Base-by-base conservation (phyloP, 1,284 basidiomycete species). In the Fomitopsis betulina region DNA sequence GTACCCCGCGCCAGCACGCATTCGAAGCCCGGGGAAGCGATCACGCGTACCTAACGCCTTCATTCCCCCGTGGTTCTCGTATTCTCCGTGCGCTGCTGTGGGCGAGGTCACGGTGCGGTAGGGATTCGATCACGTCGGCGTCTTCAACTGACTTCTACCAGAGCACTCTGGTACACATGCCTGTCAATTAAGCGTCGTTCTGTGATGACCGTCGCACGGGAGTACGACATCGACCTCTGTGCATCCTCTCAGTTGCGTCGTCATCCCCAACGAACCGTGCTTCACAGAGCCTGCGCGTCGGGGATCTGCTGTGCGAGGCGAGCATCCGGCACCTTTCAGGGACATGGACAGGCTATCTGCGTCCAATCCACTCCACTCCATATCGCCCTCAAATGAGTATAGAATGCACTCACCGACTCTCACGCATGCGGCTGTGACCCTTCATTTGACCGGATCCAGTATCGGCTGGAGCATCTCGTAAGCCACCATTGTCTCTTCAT, bases 101-200 rank as follows among this genome's bases (percentile, higher is more conserved):
- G 75, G 73, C 35, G 74, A 76, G 23, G 76, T 63, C 43, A 64
- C 43, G 70, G 68, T 49, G 74, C 75, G 69, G 87, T 86, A 66
- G 78, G 60, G 79, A 70, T 63, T 92, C 90, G 42, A 95, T 78
- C 49, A 93, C 86, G 65, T 91, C 87, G 74, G 95, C 95, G 55
- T 95, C 83, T 73, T 95, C 93, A 32, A 87, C 84, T 35, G 89
- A 88, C 21, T 93, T 55, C 89, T 88, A 4, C 93, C 92, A 71
- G 12, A 49, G 27, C 51, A n/a, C 30, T 5, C 2, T 35, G 38
- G 54, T 57, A 52, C 57, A 60, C 54, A 21, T 47, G 45, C 23
- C 21, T 30, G 25, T 53, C 63, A 59, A 60, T 58, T 55, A 63
- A 54, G 40, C 27, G 19, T 30, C 35, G 8, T 30, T 30, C 27